Conservation (phyloP, 331 rosid species). For the Spiraea crenata region DNA sequence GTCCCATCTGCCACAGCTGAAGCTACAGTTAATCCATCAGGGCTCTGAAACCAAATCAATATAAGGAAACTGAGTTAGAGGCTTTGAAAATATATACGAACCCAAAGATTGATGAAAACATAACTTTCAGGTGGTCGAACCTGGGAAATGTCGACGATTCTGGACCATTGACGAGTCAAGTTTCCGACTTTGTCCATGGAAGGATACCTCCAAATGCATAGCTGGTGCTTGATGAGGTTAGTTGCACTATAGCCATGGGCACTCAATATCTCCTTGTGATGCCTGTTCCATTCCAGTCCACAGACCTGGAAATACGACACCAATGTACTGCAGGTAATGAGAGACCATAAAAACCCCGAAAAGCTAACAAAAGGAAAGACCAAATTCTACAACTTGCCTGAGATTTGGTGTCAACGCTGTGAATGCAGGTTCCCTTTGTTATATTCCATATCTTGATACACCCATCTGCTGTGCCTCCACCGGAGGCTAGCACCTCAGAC, state of each 20-base stretch:
- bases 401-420: slow-evolving; percentile 56
- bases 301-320: slow-evolving; percentile 50
- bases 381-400: slow-evolving; percentile 44
- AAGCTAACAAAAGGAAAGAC: neutral
- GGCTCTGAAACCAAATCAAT: slow-evolving; percentile 54
- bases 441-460: slow-evolving; percentile 71
- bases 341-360: neutral
- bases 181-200: slow-evolving; percentile 60
- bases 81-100: neutral
- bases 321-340: slow-evolving; percentile 4
- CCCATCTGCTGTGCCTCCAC: slow-evolving; percentile 74
- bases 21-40: slow-evolving; percentile 67
- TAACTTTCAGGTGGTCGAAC: slow-evolving; percentile 24
- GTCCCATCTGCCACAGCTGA: slow-evolving; percentile 77
- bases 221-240: slow-evolving; percentile 39
- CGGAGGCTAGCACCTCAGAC: slow-evolving; percentile 64
- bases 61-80: slow-evolving; percentile 3
- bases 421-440: slow-evolving; percentile 50
- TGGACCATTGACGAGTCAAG: slow-evolving; percentile 44
- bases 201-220: slow-evolving; percentile 73
- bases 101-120: neutral
- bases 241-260: slow-evolving; percentile 64
- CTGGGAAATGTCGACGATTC: slow-evolving; percentile 72
- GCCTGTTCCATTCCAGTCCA: slow-evolving; percentile 81
- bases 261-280: slow-evolving; percentile 70